Evolutionary conservation across 495 filamentous ascomycete genomes (phyloP), one percentile per base, ranked within the genome.

Genomic region (Beverwykella pulmonaria): DNA sequence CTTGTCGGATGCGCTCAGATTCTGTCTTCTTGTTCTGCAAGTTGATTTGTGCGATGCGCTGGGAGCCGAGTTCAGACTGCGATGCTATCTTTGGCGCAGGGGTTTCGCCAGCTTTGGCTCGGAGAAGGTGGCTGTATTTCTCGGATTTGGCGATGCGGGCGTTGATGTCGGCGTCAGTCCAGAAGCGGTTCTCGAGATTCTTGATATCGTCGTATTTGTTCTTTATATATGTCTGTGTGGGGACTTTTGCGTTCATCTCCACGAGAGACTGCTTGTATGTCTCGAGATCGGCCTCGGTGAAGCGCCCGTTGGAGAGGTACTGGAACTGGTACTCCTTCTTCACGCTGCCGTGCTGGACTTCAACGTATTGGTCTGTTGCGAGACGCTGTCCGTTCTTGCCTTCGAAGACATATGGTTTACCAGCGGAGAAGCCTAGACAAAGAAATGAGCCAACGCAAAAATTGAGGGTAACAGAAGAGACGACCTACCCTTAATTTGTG

Each of bases 201-300:
- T 93, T 90, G 79, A 98, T 93, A 64, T 92, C 91, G 44, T 82
- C 79, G n/a, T 91, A 84, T 77, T 97, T 96, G 49, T 77, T 75
- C 17, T 80, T 76, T 1, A 98, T 77, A 65, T 83, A 82, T 5
- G 85, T 78, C 57, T 83, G 84, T 1, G 85, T 90, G 22, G 92
- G 90, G 36, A 95, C 75, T 19, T 88, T 79, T 54, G 89, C 78
- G 64, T 87, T 87, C 25, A 93, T 91, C 22, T 87, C 82, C 15
- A 84, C 78, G 76, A 92, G 84, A 26, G 86, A 87, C 61, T 86
- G 85, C 68, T 90, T 90, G 76, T 91, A 95, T n/a, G 90, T 92
- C 60, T 86, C 87, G 75, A 87, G 90, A 72, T 98, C 94, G 36
- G 82, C 67, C 19, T 73, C 71, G 0, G 56, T 59, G 53, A 71